Percentiles rank a stretch among this genome's conserved stretches.
These are phyloP conservation scores for Dendrobium nobile DNA, from an alignment of 106 monocot species.

Conservation along the genomic window DNA sequence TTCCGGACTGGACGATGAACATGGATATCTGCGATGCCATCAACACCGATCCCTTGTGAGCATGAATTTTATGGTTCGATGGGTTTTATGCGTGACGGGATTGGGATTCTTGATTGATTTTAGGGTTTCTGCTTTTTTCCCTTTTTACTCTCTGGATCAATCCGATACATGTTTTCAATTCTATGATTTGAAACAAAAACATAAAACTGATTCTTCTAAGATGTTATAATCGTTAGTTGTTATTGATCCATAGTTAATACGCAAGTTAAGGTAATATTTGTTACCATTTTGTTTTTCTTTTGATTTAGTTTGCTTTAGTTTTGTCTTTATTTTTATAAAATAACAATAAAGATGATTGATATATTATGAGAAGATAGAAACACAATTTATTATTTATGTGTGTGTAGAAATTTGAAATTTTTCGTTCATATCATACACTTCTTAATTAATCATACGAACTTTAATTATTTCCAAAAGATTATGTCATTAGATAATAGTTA, in stretches of 20 bases:
- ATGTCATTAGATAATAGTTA: neutral
- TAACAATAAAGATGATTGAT: neutral
- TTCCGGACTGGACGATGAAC: conserved; percentile 78
- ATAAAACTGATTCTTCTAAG: neutral
- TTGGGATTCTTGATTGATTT: conserved; percentile 3
- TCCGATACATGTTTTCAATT: neutral
- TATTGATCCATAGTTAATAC: neutral
- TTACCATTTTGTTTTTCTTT: neutral
- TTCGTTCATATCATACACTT: neutral
- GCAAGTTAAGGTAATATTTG: neutral
- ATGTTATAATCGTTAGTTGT: neutral
- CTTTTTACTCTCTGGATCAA: neutral
- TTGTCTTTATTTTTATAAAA: neutral
- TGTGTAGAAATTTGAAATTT: neutral
- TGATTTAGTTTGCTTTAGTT: neutral
- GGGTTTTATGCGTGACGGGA: neutral
- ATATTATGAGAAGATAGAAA: neutral
- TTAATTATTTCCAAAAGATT: neutral
- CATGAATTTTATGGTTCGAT: neutral
- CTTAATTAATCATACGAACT: neutral
- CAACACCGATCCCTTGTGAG: conserved; percentile 55
- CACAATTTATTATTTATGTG: neutral
- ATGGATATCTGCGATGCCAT: conserved; percentile 80
- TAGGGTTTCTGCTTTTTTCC: neutral
- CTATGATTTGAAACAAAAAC: neutral